Evolutionary conservation across 352 stramenopile genomes (phyloP).

Genomic region (Pelagophyceae sp.): DNA sequence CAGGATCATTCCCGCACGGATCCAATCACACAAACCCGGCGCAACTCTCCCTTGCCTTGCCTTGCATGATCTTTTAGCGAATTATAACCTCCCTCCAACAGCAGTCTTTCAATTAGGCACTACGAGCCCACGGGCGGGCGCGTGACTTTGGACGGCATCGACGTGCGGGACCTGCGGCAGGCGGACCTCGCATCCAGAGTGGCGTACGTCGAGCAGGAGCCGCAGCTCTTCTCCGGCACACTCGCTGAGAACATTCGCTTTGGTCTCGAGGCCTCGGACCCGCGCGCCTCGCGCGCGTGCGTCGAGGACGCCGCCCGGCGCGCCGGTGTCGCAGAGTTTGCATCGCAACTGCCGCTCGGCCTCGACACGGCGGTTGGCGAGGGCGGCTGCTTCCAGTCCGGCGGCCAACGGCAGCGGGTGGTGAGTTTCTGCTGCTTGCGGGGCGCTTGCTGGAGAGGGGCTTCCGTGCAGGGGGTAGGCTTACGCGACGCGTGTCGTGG

Average conservation of each 20-base stretch:
- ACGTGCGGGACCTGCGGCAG: slow-evolving; percentile 44
- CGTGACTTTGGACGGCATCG: slow-evolving; percentile 53
- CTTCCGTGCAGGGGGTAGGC: too few species aligned
- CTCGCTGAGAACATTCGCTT: slow-evolving; percentile 63
- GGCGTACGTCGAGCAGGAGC: slow-evolving; percentile 59
- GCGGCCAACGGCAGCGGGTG: slow-evolving; percentile 84
- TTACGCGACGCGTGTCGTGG: too few species aligned
- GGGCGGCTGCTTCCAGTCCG: slow-evolving; percentile 45
- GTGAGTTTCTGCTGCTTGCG: too few species aligned
- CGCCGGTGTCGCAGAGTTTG: slow-evolving; percentile 24
- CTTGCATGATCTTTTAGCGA: too few species aligned
- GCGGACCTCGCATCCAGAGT: slow-evolving; percentile 26
- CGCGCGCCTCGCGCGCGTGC: slow-evolving; percentile 23
- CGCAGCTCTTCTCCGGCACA: slow-evolving; percentile 48
- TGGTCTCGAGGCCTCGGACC: slow-evolving; percentile 32
- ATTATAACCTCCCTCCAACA: too few species aligned
- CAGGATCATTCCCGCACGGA: too few species aligned
- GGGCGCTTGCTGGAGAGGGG: slow-evolving; percentile 74
- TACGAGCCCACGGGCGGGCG: slow-evolving; percentile 42
- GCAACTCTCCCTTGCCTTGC: too few species aligned
- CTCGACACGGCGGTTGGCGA: slow-evolving; percentile 1
- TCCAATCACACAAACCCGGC: too few species aligned
- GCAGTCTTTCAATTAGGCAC: too few species aligned
- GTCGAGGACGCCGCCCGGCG: neutral
- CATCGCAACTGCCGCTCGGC: slow-evolving; percentile 21